Evolutionary conservation across 225 moss, liverwort and hornwort genomes (phyloP).

Genomic region (Sphagnum tenellum): DNA sequence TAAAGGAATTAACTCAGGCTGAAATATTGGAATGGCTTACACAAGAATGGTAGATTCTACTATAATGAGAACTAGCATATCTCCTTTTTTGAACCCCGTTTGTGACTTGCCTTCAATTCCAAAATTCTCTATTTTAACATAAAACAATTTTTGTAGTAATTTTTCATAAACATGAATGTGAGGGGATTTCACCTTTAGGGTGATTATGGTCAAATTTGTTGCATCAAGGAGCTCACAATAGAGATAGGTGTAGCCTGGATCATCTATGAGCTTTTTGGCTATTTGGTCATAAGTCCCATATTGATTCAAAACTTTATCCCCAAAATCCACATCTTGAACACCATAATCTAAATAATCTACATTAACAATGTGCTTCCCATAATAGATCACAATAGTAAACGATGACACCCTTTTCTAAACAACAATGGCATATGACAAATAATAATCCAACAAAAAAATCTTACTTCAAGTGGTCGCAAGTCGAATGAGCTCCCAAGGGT

Average conservation of each 20-base stretch:
- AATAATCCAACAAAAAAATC: not conserved
- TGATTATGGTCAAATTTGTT: not conserved
- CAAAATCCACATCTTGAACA: not conserved
- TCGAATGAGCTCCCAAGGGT: not conserved
- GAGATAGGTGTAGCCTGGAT: not conserved
- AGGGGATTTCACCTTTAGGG: not conserved
- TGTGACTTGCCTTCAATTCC: too few species aligned
- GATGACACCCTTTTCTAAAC: too few species aligned
- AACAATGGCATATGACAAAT: not conserved
- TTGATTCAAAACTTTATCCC: not conserved
- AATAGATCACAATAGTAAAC: too few species aligned
- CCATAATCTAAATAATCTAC: not conserved
- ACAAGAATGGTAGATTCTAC: too few species aligned
- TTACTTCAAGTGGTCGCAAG: not conserved
- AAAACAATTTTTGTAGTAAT: too few species aligned
- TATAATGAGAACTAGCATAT: too few species aligned
- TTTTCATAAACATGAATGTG: not conserved
- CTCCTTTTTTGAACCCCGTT: too few species aligned
- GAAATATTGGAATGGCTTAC: too few species aligned
- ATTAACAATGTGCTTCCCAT: not conserved
- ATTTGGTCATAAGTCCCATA: not conserved
- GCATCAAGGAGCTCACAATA: not conserved
- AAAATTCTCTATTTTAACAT: too few species aligned
- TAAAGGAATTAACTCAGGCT: too few species aligned
- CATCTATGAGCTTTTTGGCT: not conserved